These are phyloP conservation scores for Sporisorium exsertum DNA, from an alignment of 1,284 basidiomycete genomes.

Conservation along the genomic window DNA sequence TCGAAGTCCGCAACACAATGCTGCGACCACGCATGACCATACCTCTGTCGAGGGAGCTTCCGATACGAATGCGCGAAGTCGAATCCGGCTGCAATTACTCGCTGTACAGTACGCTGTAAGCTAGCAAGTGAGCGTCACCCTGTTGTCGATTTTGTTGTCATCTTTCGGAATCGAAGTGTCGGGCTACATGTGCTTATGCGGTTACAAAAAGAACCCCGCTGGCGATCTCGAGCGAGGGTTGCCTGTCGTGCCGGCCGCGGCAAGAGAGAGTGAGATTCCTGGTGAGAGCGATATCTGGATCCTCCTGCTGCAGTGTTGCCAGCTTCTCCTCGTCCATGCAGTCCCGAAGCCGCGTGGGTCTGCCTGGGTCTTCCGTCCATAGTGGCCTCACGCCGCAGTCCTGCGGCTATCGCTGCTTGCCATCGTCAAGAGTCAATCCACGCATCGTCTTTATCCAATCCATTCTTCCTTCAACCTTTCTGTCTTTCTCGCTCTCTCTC, in stretches of 20 bases:
- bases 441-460: not conserved
- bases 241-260: constrained; percentile 6
- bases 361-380: not conserved
- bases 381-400: not conserved
- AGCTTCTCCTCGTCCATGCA: not conserved
- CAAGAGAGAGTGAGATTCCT: not conserved
- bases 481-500: too few relatives aligned
- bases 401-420: constrained; percentile 6
- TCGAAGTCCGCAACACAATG: too few relatives aligned
- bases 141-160: too few relatives aligned
- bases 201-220: not conserved
- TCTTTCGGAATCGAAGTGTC: too few relatives aligned
- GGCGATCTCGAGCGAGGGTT: not conserved
- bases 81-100: too few relatives aligned
- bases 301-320: too few relatives aligned
- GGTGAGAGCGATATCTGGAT: not conserved
- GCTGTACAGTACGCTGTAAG: too few relatives aligned
- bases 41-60: too few relatives aligned
- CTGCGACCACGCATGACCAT: too few relatives aligned
- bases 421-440: not conserved
- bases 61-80: too few relatives aligned
- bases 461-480: too few relatives aligned
- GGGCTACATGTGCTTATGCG: not conserved
- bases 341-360: not conserved
- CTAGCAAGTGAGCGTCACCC: too few relatives aligned